Base-by-base conservation (phyloP, 306 rosid species). In the Nissolia schottii region DNA sequence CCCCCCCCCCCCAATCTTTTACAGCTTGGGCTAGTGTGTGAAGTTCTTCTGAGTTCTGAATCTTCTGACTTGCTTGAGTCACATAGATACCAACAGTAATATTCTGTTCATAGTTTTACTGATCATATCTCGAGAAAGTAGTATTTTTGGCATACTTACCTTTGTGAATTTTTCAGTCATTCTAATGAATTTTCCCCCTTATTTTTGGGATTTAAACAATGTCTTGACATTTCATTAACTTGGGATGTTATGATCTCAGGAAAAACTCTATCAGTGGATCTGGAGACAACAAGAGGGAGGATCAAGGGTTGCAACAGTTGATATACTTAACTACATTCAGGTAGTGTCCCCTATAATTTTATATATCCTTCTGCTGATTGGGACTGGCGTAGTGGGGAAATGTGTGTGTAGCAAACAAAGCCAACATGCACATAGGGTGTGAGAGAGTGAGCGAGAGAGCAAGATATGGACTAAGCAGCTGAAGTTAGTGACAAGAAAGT, bases 181-280 rank as follows among this genome's bases (percentile, higher is more conserved):
- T 15, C n/a, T 28, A 2, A n/a, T 11, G n/a, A 56, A 2, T 22
- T 56, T 35, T 38, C 28, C 2, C 23, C 31, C 22, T 34, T 43
- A 43, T 23, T 2, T 51, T 31, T 43, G 19, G 11, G 51, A 51
- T 63, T 45, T 23, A 2, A 35, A 41, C 11, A 22, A 7, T 59
- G n/a, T 66, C 22, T 22, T 50, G 41, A 45, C 37, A 69, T 46
- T 76, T 72, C 6, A 12, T 67, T 37, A 19, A 63, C 38, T 45
- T 62, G 25, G 6, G 37, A 14, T 63, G 58, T 51, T 64, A 4
- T 66, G 38, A 67, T 83, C 61, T 79, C 85, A 92, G 97, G 97
- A 92, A 56, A 89, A 92, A 49, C 88, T 92, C 20, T 80, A 83
- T 81, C 96, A 89, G 65, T 92, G 97, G 96, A 86, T 92, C 43